Percentiles rank a stretch among this genome's conserved stretches.
These are phyloP conservation scores for Golubevia pallescens DNA, from an alignment of 1,284 basidiomycete species.

Conservation along the genomic window DNA sequence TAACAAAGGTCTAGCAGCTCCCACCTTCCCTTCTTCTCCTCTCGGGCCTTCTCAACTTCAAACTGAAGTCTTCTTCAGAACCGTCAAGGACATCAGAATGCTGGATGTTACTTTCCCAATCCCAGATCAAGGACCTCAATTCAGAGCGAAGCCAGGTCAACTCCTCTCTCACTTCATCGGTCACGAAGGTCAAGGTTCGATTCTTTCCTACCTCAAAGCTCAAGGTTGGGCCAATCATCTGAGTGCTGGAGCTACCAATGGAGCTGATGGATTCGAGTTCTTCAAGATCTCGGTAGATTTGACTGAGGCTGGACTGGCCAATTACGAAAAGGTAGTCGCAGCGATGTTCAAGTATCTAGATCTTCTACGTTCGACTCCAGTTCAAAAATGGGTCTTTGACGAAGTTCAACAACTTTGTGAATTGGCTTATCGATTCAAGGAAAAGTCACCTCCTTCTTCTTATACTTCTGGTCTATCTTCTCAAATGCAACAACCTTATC, in stretches of 20 bases:
- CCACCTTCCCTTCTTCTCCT: slow-evolving; percentile 53
- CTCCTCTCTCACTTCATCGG: slow-evolving; percentile 61
- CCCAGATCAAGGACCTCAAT: too few species aligned
- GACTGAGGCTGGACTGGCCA: slow-evolving; percentile 47
- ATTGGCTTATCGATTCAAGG: slow-evolving; percentile 60
- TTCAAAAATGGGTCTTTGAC: slow-evolving; percentile 57
- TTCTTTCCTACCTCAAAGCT: slow-evolving; percentile 59
- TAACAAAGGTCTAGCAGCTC: slow-evolving; percentile 53
- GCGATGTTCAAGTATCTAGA: slow-evolving; percentile 61
- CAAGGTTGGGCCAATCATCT: slow-evolving; percentile 60
- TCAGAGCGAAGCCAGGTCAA: slow-evolving; percentile 57
- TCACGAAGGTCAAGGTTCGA: slow-evolving; percentile 61
- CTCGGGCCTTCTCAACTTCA: slow-evolving; percentile 46
- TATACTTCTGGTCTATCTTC: slow-evolving; percentile 54
- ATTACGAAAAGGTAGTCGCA: slow-evolving; percentile 56
- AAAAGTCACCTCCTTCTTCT: slow-evolving; percentile 52
- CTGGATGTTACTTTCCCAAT: slow-evolving; percentile 51
- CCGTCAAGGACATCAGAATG: slow-evolving; percentile 56
- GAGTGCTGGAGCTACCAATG: slow-evolving; percentile 49
- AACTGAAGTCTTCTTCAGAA: slow-evolving; percentile 60
- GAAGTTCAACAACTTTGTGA: slow-evolving; percentile 60
- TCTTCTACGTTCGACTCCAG: slow-evolving; percentile 35
- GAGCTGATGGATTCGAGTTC: slow-evolving; percentile 62
- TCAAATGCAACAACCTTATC: slow-evolving; percentile 59
- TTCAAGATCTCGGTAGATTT: slow-evolving; percentile 61